Evolutionary conservation across 345 rosid species (phyloP), one percentile per base, ranked within the genome.

Genomic region (Dipteronia dyeriana): DNA sequence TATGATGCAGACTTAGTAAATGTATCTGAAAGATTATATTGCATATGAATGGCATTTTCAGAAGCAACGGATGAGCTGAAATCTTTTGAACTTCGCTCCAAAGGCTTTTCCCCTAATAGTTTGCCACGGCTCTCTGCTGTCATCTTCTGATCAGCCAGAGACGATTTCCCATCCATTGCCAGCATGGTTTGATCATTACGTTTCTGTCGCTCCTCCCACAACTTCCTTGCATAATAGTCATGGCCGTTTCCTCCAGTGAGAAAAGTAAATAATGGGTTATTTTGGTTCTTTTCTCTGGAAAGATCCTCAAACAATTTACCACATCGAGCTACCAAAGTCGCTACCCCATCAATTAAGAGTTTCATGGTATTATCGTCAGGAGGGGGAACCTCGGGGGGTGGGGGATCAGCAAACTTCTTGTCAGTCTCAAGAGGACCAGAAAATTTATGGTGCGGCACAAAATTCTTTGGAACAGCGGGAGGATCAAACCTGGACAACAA

Each of bases 241-340:
- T 82, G 90, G 73, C 98, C 96, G 17, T 79, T 86, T 72, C 99
- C 98, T 79, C 97, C 98, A 77, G 70, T 81, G 63, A 96, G 98
- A 88, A 96, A 96, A 87, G 85, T 87, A 85, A 92, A 96, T 71
- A 88, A 79, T 75, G 97, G 93, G 84, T 96, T 92, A 72, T 95
- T 86, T 74, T 86, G 89, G 81, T 96, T 91, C 88, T 94, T 96
- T 86, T 91, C 97, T 81, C 92, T 88, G 34, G 97, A 94, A 82
- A 96, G 97, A 83, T 96, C 99, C 86, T 96, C 99, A 77, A 87
- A 96, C 31, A 94, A 75, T 85, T 92, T 94, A 76, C 99, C 98
- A 57, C 97, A 96, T 73, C 94, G 94, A 78, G 95, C 95, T 68
- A 96, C 99, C 79, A 96, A 89, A 75, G 92, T 87, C 63, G 97